phyloP scores from a whole-genome alignment of 108 stramenopile species.

The Conticribra guillardii region DNA sequence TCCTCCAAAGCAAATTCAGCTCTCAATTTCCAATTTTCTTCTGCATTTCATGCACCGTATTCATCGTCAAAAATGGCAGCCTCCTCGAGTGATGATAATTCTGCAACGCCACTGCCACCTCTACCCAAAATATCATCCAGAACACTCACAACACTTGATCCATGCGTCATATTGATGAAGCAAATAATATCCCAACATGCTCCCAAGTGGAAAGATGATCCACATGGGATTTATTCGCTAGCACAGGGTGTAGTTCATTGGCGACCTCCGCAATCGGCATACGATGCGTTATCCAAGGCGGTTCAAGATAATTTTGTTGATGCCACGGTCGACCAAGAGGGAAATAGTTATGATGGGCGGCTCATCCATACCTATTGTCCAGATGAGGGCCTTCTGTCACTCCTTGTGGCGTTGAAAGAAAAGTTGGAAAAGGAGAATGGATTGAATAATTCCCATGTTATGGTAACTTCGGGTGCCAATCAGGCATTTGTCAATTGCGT shows the following conservation, averaged over 20 bases:
- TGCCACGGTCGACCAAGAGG: not conserved
- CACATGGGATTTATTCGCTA: slow-evolving; percentile 73
- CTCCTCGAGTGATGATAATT: too few relatives aligned
- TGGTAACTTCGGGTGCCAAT: slow-evolving; percentile 94
- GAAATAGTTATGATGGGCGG: slow-evolving; percentile 12
- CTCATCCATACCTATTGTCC: slow-evolving; percentile 77
- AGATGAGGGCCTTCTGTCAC: slow-evolving; percentile 78
- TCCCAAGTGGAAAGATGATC: slow-evolving; percentile 60
- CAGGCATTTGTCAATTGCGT: slow-evolving; percentile 92
- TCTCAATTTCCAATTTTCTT: too few relatives aligned
- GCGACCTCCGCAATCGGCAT: slow-evolving; percentile 62
- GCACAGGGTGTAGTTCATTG: slow-evolving; percentile 90
- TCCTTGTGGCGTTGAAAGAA: slow-evolving; percentile 48
- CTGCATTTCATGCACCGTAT: too few relatives aligned
- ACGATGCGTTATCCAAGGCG: slow-evolving; percentile 45
- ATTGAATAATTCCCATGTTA: slow-evolving; percentile 63
- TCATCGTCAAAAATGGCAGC: too few relatives aligned
- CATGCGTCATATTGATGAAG: slow-evolving; percentile 87
- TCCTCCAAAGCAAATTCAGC: too few relatives aligned
- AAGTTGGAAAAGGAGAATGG: slow-evolving; percentile 74
- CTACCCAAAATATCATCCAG: slow-evolving; percentile 21
- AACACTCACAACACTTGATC: slow-evolving; percentile 71
- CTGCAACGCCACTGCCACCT: not conserved
- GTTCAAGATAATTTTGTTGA: slow-evolving; percentile 16
- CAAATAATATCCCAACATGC: slow-evolving; percentile 66